Base-by-base conservation (phyloP, 1,284 basidiomycete species). In the Naganishia liquefaciens region DNA sequence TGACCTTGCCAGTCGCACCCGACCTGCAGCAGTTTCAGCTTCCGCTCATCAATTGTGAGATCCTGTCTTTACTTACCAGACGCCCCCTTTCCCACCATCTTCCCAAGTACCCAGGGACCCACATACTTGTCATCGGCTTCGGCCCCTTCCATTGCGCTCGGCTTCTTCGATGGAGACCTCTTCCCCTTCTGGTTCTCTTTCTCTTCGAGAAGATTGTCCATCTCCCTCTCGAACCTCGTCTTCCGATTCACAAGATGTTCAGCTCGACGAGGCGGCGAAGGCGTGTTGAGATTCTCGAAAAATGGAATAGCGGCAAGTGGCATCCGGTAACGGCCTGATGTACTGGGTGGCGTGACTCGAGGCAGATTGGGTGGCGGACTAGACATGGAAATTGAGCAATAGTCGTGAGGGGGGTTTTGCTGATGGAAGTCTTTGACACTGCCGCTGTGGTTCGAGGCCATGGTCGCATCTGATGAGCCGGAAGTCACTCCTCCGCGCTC, bases 21-120 rank as follows among this genome's bases (percentile, higher is more conserved):
- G 88, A 62, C 93, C 93, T 95, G 65, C 40, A 21, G 27, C 53
- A 37, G n/a, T n/a, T 21, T 42, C 13, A 54, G 42, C 44, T 37
- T 30, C 19, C 19, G 27, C 23, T 30, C 40, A 39, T 39, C 27
- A 10, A 53, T 30, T 9, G 43, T 13, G 13, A 25, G 25, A 5
- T n/a, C 10, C 60, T 27, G 43, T 63, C 17, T 46, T 13, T 21
- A 75, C 84, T 62, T 68, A 92, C 92, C 93, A 72, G 88, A 91
- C 70, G 87, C 88, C 30, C 94, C 94, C 73, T 89, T 88, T 17
- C 94, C 94, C 73, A 97, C 89, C 9, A 89, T 90, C 75, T 90
- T 86, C 49, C 93, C 93, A 50, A 97, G 85, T 78, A 90, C 90
- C 94, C 94, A 98, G 54, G 88, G 82, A 6, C 94, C 94, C 68